Percentiles rank a stretch among this genome's conserved stretches.
phyloP scores from a whole-genome alignment of 257 asterid species.

The Pogostemon cablin region DNA sequence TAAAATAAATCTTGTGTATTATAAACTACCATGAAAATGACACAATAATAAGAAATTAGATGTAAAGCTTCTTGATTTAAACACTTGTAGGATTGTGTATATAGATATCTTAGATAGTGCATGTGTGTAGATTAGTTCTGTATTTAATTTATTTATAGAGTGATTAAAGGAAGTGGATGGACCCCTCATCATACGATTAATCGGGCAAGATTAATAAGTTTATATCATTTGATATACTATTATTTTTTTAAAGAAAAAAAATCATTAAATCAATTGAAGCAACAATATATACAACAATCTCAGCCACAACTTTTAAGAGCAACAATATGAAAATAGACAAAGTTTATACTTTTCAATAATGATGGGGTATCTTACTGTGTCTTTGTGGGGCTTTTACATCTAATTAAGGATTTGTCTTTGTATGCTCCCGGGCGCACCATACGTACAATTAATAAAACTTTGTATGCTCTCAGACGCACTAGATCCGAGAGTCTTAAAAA shows the following conservation, averaged over 20 bases:
- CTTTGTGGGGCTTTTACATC: slow-evolving; percentile 18
- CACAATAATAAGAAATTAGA: not conserved
- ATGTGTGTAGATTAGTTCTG: too few relatives aligned
- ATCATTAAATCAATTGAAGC: not conserved
- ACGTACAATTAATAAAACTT: too few relatives aligned
- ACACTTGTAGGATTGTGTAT: too few relatives aligned
- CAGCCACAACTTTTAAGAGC: slow-evolving; percentile 19
- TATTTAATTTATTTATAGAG: too few relatives aligned
- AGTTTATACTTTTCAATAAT: slow-evolving; percentile 10
- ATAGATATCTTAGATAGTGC: too few relatives aligned
- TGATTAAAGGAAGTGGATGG: too few relatives aligned
- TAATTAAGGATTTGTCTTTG: not conserved
- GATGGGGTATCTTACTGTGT: slow-evolving; percentile 11
- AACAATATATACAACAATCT: not conserved
- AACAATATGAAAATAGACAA: slow-evolving; percentile 10
- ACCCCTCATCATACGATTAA: too few relatives aligned
- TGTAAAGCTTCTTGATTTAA: not conserved
- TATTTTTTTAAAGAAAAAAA: not conserved
- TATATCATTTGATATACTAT: not conserved
- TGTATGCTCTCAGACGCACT: too few relatives aligned
- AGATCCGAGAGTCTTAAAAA: too few relatives aligned
- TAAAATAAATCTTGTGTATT: not conserved
- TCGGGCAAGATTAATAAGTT: too few relatives aligned
- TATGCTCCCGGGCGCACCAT: too few relatives aligned
- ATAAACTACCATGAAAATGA: not conserved